Base-by-base conservation (phyloP, 345 rosid species). In the Syzygium jambos region DNA sequence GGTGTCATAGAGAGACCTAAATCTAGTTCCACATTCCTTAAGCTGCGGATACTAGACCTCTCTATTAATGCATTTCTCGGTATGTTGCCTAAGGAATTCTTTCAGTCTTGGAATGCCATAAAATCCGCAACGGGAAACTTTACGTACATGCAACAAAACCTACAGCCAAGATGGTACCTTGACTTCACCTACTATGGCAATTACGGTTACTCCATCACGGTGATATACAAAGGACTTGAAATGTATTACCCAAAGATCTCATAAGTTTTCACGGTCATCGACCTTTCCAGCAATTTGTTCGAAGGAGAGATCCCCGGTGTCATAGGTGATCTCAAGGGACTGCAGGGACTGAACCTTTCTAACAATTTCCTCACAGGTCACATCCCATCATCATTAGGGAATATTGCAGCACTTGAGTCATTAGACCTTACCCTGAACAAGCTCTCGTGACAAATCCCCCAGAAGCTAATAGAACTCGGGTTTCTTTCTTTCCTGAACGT, bases 61-160 rank as follows among this genome's bases (percentile, higher is more conserved):
- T 86, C 89, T 46, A 15, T 11, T 13, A 90, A 90, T 30, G 56
- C 54, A 17, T 87, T 89, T 1, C 1, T 16, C 3, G 87, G 90
- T n/a, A 17, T 49, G 11, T 29, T 91, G 38, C 91, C 90, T 6
- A 41, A 86, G 14, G 52, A 85, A 12, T 51, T 85, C 78, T 89
- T 91, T 21, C n/a, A 78, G 1, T 53, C 34, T 65, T 90, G 87
- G 91, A 86, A 54, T 53, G 86, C 89, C 82, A 91, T 90, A 89
- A 82, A 85, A 89, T 63, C 9, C 2, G 3, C 29, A 11, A 63
- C 0, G 0, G 1, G 11, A 1, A 29, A 63, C 77, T 29, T 15
- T 7, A 15, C 21, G 7, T 63, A 63, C 11, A 63, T 63, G 77
- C 19, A 63, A 3, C 1, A 1, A n/a, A 3, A 6, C 7, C 19